These are phyloP conservation scores for Aureobasidium vineae DNA, from an alignment of 2,329 filamentous ascomycete species.

Conservation along the genomic window DNA sequence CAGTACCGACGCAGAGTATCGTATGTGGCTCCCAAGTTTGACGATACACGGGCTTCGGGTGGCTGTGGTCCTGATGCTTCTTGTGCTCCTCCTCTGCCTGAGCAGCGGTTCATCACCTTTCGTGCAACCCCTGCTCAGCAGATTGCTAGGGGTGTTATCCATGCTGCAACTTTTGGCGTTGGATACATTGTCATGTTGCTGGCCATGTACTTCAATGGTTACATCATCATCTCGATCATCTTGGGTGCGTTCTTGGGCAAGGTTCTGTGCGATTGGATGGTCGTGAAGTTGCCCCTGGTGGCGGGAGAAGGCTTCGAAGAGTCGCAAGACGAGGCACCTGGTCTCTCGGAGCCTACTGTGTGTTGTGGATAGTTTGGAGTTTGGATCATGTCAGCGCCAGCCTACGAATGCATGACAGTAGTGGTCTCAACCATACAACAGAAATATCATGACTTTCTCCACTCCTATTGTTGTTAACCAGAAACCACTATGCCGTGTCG, in stretches of 20 bases:
- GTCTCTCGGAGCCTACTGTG: constrained; percentile 14
- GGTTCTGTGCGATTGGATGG: constrained; percentile 68
- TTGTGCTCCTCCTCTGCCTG: constrained; percentile 55
- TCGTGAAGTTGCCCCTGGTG: background rate
- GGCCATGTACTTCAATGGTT: constrained; percentile 65
- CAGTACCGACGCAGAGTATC: background rate
- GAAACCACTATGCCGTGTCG: background rate
- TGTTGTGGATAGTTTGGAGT: constrained; percentile 2
- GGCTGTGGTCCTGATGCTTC: constrained; percentile 20
- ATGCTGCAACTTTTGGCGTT: constrained; percentile 69
- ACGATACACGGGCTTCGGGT: background rate
- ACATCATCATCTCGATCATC: constrained; percentile 78
- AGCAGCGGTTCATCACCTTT: constrained; percentile 56
- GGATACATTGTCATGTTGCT: constrained; percentile 78
- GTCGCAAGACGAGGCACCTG: background rate
- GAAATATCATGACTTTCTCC: background rate
- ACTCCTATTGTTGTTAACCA: background rate
- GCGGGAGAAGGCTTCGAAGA: background rate
- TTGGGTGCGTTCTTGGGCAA: constrained; percentile 71
- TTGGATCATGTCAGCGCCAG: background rate
- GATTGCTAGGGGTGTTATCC: constrained; percentile 58
- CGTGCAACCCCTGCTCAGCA: constrained; percentile 15
- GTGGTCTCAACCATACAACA: background rate
- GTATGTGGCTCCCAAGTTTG: background rate
- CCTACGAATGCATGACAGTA: too few species aligned